phyloP scores from a whole-genome alignment of 2,329 filamentous ascomycete genomes.

The Cyclaneusma minus region DNA sequence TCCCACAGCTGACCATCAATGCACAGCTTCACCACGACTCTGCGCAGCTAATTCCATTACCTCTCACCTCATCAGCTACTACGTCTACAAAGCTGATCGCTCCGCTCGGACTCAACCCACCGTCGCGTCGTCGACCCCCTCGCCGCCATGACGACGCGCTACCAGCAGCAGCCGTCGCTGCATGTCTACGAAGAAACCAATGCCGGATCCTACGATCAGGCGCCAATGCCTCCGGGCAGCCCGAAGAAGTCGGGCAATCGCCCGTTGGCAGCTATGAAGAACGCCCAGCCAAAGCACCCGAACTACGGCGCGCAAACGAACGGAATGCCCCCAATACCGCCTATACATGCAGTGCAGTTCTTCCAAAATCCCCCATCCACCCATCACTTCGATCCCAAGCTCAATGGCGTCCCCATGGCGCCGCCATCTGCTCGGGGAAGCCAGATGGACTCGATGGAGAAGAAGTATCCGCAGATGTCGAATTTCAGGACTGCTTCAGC shows the following conservation, averaged over 20 bases:
- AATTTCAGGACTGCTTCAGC: constrained; percentile 45
- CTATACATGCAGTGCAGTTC: too few relatives aligned
- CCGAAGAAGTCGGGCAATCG: constrained; percentile 11
- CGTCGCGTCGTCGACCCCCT: constrained; percentile 12
- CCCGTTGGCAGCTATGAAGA: constrained; percentile 25
- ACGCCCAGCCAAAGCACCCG: constrained; percentile 23
- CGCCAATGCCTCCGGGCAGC: constrained; percentile 15
- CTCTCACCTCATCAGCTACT: constrained; percentile 1
- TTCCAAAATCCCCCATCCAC: too few relatives aligned
- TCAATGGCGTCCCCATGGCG: constrained; percentile 53
- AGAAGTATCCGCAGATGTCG: constrained; percentile 44
- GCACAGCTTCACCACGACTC: not conserved
- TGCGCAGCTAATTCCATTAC: constrained; percentile 1
- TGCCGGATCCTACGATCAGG: constrained; percentile 23
- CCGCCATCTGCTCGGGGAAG: constrained; percentile 40
- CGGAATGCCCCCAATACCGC: too few relatives aligned
- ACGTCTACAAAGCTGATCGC: constrained; percentile 1
- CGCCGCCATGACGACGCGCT: constrained; percentile 37
- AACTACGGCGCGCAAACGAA: too few relatives aligned
- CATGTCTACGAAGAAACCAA: constrained; percentile 43
- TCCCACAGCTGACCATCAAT: not conserved
- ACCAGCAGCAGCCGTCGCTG: constrained; percentile 30
- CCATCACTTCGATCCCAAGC: too few relatives aligned
- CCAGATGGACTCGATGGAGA: constrained; percentile 51
- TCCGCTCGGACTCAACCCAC: not conserved